Conservation (phyloP, 495 filamentous ascomycete species). For the Penicillium soppii region DNA sequence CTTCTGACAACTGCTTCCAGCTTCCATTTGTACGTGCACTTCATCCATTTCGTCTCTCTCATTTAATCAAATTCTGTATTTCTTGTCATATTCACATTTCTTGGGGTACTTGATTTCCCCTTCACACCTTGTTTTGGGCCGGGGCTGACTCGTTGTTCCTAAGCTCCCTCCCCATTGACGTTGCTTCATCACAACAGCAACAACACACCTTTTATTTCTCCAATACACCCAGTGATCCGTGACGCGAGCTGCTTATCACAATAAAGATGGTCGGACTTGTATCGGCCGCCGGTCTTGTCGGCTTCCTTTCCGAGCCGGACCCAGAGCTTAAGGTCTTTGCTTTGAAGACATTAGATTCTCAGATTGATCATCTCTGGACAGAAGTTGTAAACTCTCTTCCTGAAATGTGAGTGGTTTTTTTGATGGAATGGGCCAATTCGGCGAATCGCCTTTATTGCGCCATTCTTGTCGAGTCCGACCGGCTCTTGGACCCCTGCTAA, state of each 20-base stretch:
- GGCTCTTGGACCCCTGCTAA: slow-evolving; percentile 12
- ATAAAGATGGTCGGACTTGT: slow-evolving; percentile 84
- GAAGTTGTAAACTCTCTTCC: slow-evolving; percentile 90
- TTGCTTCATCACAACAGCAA: slow-evolving; percentile 39
- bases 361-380: slow-evolving; percentile 95
- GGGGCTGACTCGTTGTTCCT: slow-evolving; percentile 23
- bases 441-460: slow-evolving; percentile 4
- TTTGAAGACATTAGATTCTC: slow-evolving; percentile 87
- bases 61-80: slow-evolving; percentile 18
- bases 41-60: slow-evolving; percentile 25
- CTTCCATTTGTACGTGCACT: slow-evolving; percentile 25
- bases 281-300: slow-evolving; percentile 91
- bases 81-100: slow-evolving; percentile 10
- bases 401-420: slow-evolving; percentile 71
- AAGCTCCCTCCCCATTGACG: slow-evolving; percentile 38
- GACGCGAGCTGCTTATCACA: slow-evolving; percentile 10
- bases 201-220: slow-evolving; percentile 19
- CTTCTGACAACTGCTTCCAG: slow-evolving; percentile 37
- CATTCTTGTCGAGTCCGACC: slow-evolving; percentile 1
- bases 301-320: slow-evolving; percentile 93
- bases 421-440: not conserved
- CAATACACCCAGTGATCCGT: slow-evolving; percentile 12
- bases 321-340: slow-evolving; percentile 90
- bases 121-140: slow-evolving; percentile 7
- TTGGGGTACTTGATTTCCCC: slow-evolving; percentile 10